Conservation (phyloP, 2,329 filamentous ascomycete genomes). For the Nemania sp. region DNA sequence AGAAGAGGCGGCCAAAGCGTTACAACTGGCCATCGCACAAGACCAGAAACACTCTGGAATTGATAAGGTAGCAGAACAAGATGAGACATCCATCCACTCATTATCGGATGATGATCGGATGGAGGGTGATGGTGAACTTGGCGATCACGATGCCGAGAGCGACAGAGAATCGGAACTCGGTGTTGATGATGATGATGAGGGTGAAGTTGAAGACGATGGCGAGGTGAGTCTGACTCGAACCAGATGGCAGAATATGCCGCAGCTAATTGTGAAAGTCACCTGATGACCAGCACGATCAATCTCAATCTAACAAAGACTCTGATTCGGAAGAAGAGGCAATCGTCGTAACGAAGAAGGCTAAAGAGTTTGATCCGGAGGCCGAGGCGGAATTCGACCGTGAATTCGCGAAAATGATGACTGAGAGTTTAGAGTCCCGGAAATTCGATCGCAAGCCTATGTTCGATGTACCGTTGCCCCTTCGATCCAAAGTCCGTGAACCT, state of each 20-base stretch:
- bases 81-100: constrained; percentile 70
- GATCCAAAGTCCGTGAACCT: constrained; percentile 66
- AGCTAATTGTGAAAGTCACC: constrained; percentile 45
- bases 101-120: constrained; percentile 72
- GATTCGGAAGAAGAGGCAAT: constrained; percentile 86
- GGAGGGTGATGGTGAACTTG: constrained; percentile 66
- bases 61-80: constrained; percentile 69
- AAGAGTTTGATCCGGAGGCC: constrained; percentile 87
- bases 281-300: constrained; percentile 45
- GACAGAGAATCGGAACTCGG: constrained; percentile 62
- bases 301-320: constrained; percentile 55
- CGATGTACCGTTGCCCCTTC: constrained; percentile 95
- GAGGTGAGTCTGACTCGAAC: constrained; percentile 49
- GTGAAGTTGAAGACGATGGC: constrained; percentile 27
- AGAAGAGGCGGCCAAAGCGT: constrained; percentile 80
- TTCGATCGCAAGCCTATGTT: constrained; percentile 94
- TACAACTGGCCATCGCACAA: constrained; percentile 84
- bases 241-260: background rate
- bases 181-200: constrained; percentile 63
- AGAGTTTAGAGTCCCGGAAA: constrained; percentile 92
- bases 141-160: constrained; percentile 64
- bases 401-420: constrained; percentile 97
- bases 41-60: constrained; percentile 81
- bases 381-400: constrained; percentile 98
- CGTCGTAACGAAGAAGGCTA: constrained; percentile 86